phyloP scores from a whole-genome alignment of 1,284 basidiomycete genomes.

The Sanghuangporus weigelae region DNA sequence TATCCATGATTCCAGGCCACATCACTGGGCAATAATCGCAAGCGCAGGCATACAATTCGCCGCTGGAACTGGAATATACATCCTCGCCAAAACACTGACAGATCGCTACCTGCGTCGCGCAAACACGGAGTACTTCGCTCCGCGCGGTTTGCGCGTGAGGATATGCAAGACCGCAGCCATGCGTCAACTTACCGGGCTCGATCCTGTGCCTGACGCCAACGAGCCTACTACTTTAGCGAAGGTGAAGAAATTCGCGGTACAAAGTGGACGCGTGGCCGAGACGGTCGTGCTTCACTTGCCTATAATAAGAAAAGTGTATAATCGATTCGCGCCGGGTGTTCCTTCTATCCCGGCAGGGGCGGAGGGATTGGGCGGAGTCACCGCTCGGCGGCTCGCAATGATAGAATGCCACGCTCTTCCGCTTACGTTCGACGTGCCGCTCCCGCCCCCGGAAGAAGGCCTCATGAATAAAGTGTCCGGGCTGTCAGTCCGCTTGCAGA shows the following conservation, averaged over 20 bases:
- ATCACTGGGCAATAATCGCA: slow-evolving; percentile 17
- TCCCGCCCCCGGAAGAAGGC: background rate
- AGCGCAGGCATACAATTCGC: slow-evolving; percentile 14
- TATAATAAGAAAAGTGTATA: background rate
- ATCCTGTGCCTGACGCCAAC: background rate
- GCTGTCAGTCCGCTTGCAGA: background rate
- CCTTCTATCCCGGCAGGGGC: background rate
- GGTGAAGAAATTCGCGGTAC: background rate
- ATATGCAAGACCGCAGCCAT: slow-evolving; percentile 19
- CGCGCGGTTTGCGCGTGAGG: slow-evolving; percentile 20
- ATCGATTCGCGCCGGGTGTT: background rate
- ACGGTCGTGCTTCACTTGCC: slow-evolving; percentile 1
- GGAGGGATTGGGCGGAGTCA: background rate
- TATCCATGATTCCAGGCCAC: slow-evolving; percentile 8
- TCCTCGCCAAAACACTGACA: slow-evolving; percentile 20
- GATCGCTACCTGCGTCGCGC: slow-evolving; percentile 20
- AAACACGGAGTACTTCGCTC: slow-evolving; percentile 19
- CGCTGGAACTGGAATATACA: slow-evolving; percentile 16
- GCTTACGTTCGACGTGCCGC: background rate
- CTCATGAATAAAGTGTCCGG: slow-evolving; percentile 1
- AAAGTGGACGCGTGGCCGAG: background rate
- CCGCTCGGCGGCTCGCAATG: background rate
- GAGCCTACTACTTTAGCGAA: background rate
- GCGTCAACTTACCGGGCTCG: slow-evolving; percentile 16
- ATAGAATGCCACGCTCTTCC: background rate